Base-by-base conservation (phyloP, 345 rosid species). In the Corchorus capsularis region DNA sequence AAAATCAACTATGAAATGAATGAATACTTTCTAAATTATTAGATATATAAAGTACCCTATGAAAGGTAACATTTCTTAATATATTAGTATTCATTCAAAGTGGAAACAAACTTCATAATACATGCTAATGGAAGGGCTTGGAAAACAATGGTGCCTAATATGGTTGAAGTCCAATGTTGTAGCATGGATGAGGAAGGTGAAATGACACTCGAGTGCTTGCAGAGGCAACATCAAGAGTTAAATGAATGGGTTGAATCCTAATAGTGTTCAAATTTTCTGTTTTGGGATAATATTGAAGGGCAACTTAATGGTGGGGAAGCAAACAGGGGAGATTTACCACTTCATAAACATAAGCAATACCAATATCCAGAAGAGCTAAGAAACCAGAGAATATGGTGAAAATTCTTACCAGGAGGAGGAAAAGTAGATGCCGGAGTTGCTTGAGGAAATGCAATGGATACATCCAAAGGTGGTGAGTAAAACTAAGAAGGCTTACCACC, bases 391-490 rank as follows among this genome's bases (percentile, higher is more conserved):
- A 69, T 0, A 34, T 41, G 52, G 12, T 49, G 4, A 14, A 37
- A 60, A 47, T 72, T 56, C 84, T 83, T 83, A 96, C 99, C 88
- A 63, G 83, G 84, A 8, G 97, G 88, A 80, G 99, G 99, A 80
- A 96, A 96, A 12, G 34, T 54, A 16, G 99, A 89, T 6, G 95
- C 99, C 1, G 99, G 91, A 32, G 96, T 94, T 78, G 99, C 98
- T 81, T 92, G 99, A 80, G 99, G 99, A 77, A 96, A 96, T 35
- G 97, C 97, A 60, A 79, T 17, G 14, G 99, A 91, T 32, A 92
- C 79, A 72, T 92, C 96, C 93, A 96, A 75, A 0, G 96, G 32
- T 0, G 96, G 94, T 52, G 75, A 81, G 80, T 82, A 73, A 72
- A 84, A 85, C 81, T 93, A 91, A 9, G 96, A 91, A 79, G 83